Conservation (phyloP, 768 basidiomycete species). For the Auriscalpium vulgare region DNA sequence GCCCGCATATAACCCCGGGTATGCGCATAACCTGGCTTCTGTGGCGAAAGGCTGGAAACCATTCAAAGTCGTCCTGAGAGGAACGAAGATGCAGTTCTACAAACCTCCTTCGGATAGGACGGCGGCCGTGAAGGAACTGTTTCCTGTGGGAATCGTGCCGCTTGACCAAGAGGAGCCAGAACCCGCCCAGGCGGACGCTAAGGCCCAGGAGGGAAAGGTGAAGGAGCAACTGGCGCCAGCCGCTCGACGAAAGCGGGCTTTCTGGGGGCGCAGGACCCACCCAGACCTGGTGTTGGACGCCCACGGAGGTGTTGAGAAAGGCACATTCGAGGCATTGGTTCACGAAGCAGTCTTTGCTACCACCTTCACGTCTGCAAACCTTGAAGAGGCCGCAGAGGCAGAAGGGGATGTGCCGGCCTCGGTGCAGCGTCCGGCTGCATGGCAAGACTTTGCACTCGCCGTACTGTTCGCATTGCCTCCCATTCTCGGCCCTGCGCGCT, state of each 20-base stretch:
- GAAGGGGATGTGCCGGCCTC: constrained; percentile 6
- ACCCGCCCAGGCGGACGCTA: constrained; percentile 16
- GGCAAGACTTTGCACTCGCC: constrained; percentile 59
- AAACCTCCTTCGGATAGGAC: constrained; percentile 70
- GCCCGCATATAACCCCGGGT: constrained; percentile 23
- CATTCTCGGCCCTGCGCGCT: constrained; percentile 43
- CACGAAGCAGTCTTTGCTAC: constrained; percentile 81
- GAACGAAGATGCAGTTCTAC: constrained; percentile 80
- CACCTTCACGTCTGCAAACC: constrained; percentile 32
- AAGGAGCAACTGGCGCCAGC: constrained; percentile 28
- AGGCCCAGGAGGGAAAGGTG: constrained; percentile 20
- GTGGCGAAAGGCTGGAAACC: constrained; percentile 73
- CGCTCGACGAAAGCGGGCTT: constrained; percentile 55
- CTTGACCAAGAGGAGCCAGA: constrained; percentile 45
- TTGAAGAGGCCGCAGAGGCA: constrained; percentile 7
- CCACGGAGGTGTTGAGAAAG: constrained; percentile 44
- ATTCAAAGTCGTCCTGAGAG: constrained; percentile 77
- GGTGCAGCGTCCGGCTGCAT: constrained; percentile 20
- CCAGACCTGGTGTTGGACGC: constrained; percentile 49
- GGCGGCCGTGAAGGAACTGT: constrained; percentile 61
- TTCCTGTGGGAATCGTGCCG: constrained; percentile 57
- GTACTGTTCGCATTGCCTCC: constrained; percentile 54
- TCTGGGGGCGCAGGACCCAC: constrained; percentile 72
- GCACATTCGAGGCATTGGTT: constrained; percentile 69
- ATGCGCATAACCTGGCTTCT: constrained; percentile 16